Evolutionary conservation across 495 filamentous ascomycete genomes (phyloP), one percentile per base, ranked within the genome.

Genomic region (Baudoinia panamericana): DNA sequence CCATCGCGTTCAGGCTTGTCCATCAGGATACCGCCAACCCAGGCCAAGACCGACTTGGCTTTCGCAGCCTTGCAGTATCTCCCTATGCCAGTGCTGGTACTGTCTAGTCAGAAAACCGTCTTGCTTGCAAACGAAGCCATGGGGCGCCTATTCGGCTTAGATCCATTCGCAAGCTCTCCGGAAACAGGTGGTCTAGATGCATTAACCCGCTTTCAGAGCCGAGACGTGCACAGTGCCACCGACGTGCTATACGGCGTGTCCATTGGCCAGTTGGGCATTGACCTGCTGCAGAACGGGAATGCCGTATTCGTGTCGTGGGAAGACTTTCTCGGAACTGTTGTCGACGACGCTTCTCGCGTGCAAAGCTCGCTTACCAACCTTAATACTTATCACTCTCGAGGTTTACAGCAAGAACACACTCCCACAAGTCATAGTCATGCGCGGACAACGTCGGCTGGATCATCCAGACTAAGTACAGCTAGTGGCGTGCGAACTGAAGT

Each of bases 61-160:
- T 69, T 82, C 39, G 67, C 75, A 1, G 70, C 42, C 2, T 57
- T 82, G 53, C 75, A 81, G 54, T 79, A 78, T 48, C 64, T 82
- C 12, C 79, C 78, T 1, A 72, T 76, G 17, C 79, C 79, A 2
- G 51, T 81, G 15, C 50, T 84, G 15, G 70, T 82, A 1, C 56
- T 82, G 27, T 72, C 69, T 13, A 65, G 63, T 25, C 36, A 68
- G 30, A 82, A 82, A 57, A 78, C 72, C 0, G 66, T 82, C 2
- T 63, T 79, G 4, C 52, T 83, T 13, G 78, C 77, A 7, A 83
- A 83, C 53, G 78, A 81, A 36, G 75, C 78, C 11, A 77, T 82
- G 76, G 72, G 70, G 16, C 63, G 70, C 33, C 50, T 83, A 41
- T 55, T 84, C 26, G 70, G 67, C 11, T 56, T 76, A 41, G 60